Conservation (phyloP, 768 basidiomycete species). For the Phylloporus sp. region DNA sequence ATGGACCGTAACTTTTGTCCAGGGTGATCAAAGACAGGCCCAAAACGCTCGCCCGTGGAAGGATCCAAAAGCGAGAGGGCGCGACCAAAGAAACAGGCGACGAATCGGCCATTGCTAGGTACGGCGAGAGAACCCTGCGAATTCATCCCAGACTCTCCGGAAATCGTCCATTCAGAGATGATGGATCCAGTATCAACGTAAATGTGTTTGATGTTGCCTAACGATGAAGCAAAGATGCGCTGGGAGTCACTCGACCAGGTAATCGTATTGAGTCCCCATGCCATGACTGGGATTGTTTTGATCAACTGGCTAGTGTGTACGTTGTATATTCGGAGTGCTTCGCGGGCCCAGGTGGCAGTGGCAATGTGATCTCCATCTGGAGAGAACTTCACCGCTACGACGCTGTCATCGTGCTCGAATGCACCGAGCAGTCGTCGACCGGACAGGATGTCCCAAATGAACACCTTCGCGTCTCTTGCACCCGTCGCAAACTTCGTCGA, state of each 20-base stretch:
- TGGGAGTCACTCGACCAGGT: not conserved
- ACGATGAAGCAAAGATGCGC: not conserved
- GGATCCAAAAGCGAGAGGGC: slow-evolving; percentile 7
- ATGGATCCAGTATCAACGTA: not conserved
- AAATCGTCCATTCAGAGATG: not conserved
- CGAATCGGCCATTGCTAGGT: not conserved
- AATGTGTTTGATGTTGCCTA: not conserved
- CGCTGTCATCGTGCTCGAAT: not conserved
- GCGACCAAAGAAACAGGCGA: not conserved
- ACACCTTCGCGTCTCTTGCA: not conserved
- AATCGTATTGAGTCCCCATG: not conserved
- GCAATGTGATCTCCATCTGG: not conserved
- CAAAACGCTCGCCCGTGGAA: not conserved
- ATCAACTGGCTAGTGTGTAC: not conserved
- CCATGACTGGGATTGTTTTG: not conserved
- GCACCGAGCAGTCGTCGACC: slow-evolving; percentile 5
- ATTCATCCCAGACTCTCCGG: not conserved
- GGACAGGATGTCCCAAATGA: slow-evolving; percentile 5
- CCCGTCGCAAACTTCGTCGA: slow-evolving; percentile 6
- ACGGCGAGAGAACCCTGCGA: not conserved
- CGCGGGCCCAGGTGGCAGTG: not conserved
- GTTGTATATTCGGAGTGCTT: slow-evolving; percentile 1
- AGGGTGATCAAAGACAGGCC: not conserved
- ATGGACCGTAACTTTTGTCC: not conserved
- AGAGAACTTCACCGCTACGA: slow-evolving; percentile 3